Base-by-base conservation (phyloP, 1,284 basidiomycete species). In the Cutaneotrichosporon dermatis region DNA sequence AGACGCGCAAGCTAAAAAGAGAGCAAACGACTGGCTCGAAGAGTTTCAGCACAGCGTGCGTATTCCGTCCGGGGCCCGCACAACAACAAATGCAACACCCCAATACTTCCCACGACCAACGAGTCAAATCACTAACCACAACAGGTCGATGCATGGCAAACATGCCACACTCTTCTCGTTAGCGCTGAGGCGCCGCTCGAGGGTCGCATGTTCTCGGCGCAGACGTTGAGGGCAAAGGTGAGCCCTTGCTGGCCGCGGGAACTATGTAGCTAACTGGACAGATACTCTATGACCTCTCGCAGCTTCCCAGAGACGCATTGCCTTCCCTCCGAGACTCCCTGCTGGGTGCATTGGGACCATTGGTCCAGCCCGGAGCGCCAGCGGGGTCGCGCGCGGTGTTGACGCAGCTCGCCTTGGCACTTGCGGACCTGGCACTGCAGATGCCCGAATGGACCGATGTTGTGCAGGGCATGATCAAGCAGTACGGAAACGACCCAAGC, bases 11-110 rank as follows among this genome's bases (percentile, higher is more conserved):
- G 86, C 90, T 10, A 85, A 97, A 69, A 88, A 90, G 67, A 84
- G 83, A 65, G 92, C 92, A 67, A 94, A 92, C 80, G 81, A 86
- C 68, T 95, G 90, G 90, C 86, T 96, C 63, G 89, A 92, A 80
- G 90, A 92, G 79, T 96, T 95, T 76, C 92, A 96, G 80, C 92
- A 95, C 82, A 92, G 90, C 80, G 92, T 94, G 86, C 86, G 86
- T 90, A 8, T 25, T 25, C 25, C 25, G 25, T 25, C 25, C 25
- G 25, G 25, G 25, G 25, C 25, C 25, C 25, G 25, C 25, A 25
- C 25, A 25, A 25, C 25, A 25, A 25, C 25, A 25, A 25, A 25
- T 25, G 25, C 25, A 25, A 25, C 25, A 25, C 25, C 25, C 25
- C 25, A 25, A 25, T 25, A 25, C 25, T 25, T 25, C 25, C 13